A percentile compares a stretch with the other conserved stretches of the same genome.
These are phyloP conservation scores for Tephrocybe sp. DNA, from an alignment of 768 basidiomycete genomes.

Conservation along the genomic window DNA sequence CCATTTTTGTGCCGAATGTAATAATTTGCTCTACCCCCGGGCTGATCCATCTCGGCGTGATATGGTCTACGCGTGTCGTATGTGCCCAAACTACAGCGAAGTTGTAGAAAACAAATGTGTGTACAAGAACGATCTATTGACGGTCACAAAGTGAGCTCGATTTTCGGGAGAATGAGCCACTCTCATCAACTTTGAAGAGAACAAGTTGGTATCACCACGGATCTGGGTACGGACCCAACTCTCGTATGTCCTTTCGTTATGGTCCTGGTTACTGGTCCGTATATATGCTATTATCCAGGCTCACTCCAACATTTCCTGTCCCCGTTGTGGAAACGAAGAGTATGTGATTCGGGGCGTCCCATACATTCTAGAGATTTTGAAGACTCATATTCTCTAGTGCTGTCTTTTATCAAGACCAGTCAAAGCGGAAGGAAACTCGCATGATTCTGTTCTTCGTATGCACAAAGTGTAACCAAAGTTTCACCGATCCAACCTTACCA, in stretches of 20 bases:
- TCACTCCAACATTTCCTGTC: slow-evolving; percentile 82
- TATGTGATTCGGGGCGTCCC: slow-evolving; percentile 39
- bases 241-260: slow-evolving; percentile 47
- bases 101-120: slow-evolving; percentile 86
- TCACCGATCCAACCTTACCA: slow-evolving; percentile 66
- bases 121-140: slow-evolving; percentile 90
- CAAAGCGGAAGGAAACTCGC: slow-evolving; percentile 91
- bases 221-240: slow-evolving; percentile 87
- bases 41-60: slow-evolving; percentile 83
- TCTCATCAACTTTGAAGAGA: slow-evolving; percentile 55
- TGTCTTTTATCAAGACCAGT: slow-evolving; percentile 96
- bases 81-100: slow-evolving; percentile 87
- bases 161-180: no score
- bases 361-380: not conserved
- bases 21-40: slow-evolving; percentile 92
- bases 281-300: slow-evolving; percentile 47
- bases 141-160: slow-evolving; percentile 77
- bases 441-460: slow-evolving; percentile 95
- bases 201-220: slow-evolving; percentile 88
- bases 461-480: slow-evolving; percentile 75
- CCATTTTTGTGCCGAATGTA: slow-evolving; percentile 93
- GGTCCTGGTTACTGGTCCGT: not conserved
- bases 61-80: slow-evolving; percentile 90
- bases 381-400: slow-evolving; percentile 50
- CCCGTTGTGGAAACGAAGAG: slow-evolving; percentile 81